Evolutionary conservation across 305 asterid species (phyloP).

Genomic region (Fraxinus latifolia): DNA sequence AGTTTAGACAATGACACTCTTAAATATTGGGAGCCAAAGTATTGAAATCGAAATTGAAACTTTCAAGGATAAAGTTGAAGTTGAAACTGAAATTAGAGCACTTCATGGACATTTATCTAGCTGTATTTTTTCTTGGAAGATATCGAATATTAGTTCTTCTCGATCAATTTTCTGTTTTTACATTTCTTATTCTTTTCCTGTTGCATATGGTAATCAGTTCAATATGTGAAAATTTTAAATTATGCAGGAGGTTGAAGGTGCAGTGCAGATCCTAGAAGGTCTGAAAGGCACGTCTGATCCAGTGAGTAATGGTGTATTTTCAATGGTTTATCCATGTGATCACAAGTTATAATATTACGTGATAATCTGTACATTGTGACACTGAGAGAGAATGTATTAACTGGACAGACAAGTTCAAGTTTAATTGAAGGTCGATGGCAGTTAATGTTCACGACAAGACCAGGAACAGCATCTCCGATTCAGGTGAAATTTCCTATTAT

Average conservation of each 20-base stretch:
- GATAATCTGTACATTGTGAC: neutral
- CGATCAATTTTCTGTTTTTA: neutral
- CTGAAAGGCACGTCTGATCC: constrained; percentile 66
- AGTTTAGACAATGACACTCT: neutral
- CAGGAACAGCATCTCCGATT: constrained; percentile 88
- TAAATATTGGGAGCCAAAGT: neutral
- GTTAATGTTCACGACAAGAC: constrained; percentile 92
- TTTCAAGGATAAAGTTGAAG: neutral
- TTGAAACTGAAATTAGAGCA: neutral
- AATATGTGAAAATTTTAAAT: neutral
- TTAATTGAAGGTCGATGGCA: constrained; percentile 95
- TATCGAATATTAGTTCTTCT: neutral
- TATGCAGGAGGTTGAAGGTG: constrained; percentile 73
- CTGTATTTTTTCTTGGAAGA: neutral
- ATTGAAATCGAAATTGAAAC: neutral
- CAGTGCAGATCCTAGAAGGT: constrained; percentile 71
- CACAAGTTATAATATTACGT: neutral
- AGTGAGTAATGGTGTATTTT: constrained; percentile 36
- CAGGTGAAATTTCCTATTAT: constrained; percentile 43
- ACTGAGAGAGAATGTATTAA: constrained; percentile 3
- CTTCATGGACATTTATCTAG: neutral
- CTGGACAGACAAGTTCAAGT: constrained; percentile 71
- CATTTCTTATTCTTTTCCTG: neutral
- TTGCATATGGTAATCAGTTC: neutral
- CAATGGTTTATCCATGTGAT: neutral